Base-by-base conservation (phyloP, 768 basidiomycete species). In the Termitomyces sp. region DNA sequence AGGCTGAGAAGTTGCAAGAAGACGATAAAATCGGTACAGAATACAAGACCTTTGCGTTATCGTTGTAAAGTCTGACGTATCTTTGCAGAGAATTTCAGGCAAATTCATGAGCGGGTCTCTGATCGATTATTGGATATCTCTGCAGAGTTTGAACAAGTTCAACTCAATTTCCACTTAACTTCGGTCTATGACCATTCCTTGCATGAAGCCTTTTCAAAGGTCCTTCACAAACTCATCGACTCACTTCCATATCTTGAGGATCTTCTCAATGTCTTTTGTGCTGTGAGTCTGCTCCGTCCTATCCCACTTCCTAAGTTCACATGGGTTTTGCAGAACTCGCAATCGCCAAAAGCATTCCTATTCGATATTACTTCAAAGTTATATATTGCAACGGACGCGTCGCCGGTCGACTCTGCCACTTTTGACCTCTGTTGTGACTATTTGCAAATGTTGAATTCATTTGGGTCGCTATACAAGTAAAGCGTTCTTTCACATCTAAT, bases 341-440 rank as follows among this genome's bases (percentile, higher is more conserved):
- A 91, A 67, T 90, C 95, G 33, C 87, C 92, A 40, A 98, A 98
- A 70, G 92, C 94, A 0, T 98, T 95, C 69, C 74, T 98, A 14
- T 98, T 96, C 65, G 95, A 98, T 68, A 86, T 84, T 18, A 79
- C 79, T 4, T 93, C 93, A 26, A 82, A 92, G 51, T 76, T 97
- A 30, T 95, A 95, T 68, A 80, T 98, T n/a, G 95, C 95, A 12
- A 95, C 95, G 12, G 96, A 98, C 67, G 87, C 88, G 18, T 93
- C 91, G 0, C 93, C 95, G 5, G 91, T 96, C 30, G 95, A 98
- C 69, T 82, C 87, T 58, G 86, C 87, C 4, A 95, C 92, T 0
- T 88, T 95, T 67, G 91, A 88, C 61, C 79, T 96, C 20, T 95
- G 93, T 67, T 93, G 90, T 63, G 94, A 98, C 67, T 98, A 94